phyloP scores from a whole-genome alignment of 129 eudicot genomes.

The Apium graveolens region DNA sequence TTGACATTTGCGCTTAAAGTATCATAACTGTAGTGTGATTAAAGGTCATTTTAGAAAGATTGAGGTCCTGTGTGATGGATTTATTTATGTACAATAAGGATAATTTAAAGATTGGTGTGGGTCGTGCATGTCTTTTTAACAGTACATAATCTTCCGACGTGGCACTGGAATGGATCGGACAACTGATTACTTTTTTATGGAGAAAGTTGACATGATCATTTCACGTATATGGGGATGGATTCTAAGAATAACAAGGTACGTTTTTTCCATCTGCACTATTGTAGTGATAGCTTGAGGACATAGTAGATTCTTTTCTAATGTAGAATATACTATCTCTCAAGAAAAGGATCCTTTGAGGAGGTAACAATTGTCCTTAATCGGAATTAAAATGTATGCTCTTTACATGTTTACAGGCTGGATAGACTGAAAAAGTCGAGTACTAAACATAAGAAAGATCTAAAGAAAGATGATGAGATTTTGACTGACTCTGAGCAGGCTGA shows the following conservation, averaged over 20 bases:
- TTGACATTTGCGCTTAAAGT: background rate
- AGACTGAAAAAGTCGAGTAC: conserved; percentile 41
- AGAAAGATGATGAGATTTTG: conserved; percentile 58
- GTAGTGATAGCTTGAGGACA: conserved; percentile 12
- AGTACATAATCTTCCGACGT: conserved; percentile 88
- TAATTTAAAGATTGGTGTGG: background rate
- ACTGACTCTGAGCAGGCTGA: conserved; percentile 51
- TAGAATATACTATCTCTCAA: background rate
- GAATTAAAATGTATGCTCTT: background rate
- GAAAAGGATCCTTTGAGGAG: background rate
- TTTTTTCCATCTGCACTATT: background rate
- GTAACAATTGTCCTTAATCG: background rate
- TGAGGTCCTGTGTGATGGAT: background rate
- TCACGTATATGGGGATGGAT: conserved; percentile 75
- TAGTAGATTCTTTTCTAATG: background rate
- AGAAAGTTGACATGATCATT: conserved; percentile 81
- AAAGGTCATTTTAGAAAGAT: background rate
- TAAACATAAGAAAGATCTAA: conserved; percentile 37
- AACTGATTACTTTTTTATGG: conserved; percentile 67
- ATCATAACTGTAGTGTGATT: background rate
- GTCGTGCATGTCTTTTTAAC: background rate
- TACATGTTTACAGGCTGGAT: conserved; percentile 47
- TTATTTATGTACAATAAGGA: background rate
- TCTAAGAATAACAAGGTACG: conserved; percentile 62
- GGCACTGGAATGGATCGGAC: conserved; percentile 93